Evolutionary conservation across 495 filamentous ascomycete genomes (phyloP).

Genomic region (Trichoderma parareesei): DNA sequence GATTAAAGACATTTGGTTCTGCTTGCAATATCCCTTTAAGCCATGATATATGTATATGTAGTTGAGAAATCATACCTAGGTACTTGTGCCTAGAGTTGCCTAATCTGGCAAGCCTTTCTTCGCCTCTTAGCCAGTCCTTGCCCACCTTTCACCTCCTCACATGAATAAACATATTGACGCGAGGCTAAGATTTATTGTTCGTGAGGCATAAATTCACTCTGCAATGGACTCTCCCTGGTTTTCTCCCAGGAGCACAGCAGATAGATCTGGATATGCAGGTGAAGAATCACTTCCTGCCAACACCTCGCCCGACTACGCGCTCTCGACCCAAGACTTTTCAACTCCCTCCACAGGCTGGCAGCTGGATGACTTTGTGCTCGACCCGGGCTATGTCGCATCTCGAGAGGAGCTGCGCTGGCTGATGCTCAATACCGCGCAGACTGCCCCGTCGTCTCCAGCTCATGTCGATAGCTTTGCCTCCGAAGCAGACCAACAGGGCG

Average conservation of each 20-base stretch:
- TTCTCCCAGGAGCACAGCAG: background rate
- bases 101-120: background rate
- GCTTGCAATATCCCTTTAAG: too few relatives aligned
- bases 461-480: background rate
- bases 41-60: too few relatives aligned
- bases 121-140: background rate
- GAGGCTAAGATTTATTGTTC: too few relatives aligned
- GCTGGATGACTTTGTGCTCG: constrained; percentile 10
- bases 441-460: constrained; percentile 3
- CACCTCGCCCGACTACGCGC: background rate
- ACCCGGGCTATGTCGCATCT: constrained; percentile 11
- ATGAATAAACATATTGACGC: background rate
- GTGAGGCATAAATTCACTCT: too few relatives aligned
- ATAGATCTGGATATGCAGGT: background rate
- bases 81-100: background rate
- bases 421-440: constrained; percentile 14
- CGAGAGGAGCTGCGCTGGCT: constrained; percentile 13
- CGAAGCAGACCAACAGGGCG: background rate
- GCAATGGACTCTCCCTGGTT: background rate
- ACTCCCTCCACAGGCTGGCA: constrained; percentile 9
- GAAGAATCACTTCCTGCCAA: background rate
- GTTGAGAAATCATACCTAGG: background rate
- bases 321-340: background rate
- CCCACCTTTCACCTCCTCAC: background rate
- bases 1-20: too few relatives aligned